phyloP scores from a whole-genome alignment of 2,329 filamentous ascomycete genomes.

The Kalmusia sp. region DNA sequence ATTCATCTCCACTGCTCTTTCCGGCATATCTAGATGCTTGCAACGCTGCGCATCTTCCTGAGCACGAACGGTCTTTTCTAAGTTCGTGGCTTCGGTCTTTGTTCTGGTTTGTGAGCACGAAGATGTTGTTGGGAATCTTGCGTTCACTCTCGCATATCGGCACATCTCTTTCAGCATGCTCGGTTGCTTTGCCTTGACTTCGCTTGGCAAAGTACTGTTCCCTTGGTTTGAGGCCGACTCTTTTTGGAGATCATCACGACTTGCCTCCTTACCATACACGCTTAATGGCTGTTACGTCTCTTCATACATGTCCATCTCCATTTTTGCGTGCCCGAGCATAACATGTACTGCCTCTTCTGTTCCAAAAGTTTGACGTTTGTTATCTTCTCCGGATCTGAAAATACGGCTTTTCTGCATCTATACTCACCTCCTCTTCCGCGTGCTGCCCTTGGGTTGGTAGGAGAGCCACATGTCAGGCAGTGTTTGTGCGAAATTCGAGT shows the following conservation, averaged over 20 bases:
- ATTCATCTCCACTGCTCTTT: slow-evolving; percentile 12
- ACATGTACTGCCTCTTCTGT: slow-evolving; percentile 24
- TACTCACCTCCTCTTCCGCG: slow-evolving; percentile 21
- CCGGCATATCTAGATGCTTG: slow-evolving; percentile 32
- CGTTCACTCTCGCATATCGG: slow-evolving; percentile 27
- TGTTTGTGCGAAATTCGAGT: slow-evolving; percentile 1
- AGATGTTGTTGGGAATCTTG: slow-evolving; percentile 28
- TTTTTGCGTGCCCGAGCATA: slow-evolving; percentile 28
- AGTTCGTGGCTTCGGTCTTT: slow-evolving; percentile 28
- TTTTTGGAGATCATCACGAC: slow-evolving; percentile 18
- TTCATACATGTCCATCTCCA: slow-evolving; percentile 16
- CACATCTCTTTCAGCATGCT: slow-evolving; percentile 16
- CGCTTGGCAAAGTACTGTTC: slow-evolving; percentile 12
- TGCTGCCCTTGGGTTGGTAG: slow-evolving; percentile 14
- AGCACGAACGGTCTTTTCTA: slow-evolving; percentile 33
- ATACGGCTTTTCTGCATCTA: slow-evolving; percentile 31
- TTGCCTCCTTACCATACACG: slow-evolving; percentile 21
- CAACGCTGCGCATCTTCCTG: slow-evolving; percentile 32
- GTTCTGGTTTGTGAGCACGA: slow-evolving; percentile 24
- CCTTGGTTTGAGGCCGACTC: slow-evolving; percentile 17
- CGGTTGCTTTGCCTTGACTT: slow-evolving; percentile 12
- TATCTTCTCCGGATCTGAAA: slow-evolving; percentile 27
- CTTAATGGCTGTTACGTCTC: slow-evolving; percentile 24
- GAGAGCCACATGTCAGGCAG: slow-evolving; percentile 5
- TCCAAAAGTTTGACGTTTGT: slow-evolving; percentile 42